Base-by-base conservation (phyloP, 2,329 filamentous ascomycete species). In the Pestalotiopsis fici region DNA sequence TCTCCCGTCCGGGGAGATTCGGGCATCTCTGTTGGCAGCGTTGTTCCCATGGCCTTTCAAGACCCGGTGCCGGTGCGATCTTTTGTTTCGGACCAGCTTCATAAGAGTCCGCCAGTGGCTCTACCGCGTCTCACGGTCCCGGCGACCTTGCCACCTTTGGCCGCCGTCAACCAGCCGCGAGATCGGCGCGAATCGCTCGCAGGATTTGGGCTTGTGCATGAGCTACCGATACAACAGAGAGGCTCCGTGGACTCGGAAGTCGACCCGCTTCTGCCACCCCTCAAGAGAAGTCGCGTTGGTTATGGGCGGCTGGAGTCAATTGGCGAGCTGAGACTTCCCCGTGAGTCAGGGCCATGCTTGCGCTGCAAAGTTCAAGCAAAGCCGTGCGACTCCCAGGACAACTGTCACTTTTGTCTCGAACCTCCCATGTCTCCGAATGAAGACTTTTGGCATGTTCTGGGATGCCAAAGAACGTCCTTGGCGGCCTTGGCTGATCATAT, bases 261-360 rank as follows among this genome's bases (percentile, higher is more conserved):
- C 47, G 86, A 88, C 65, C 81, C 85, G 21, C 76, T 87, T 54
- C 78, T 89, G 2, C 87, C 87, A 7, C 87, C 87, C 3, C 72
- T 88, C 66, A 88, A 88, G 74, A 80, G 83, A 69, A 86, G 83
- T 65, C 81, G 85, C 56, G 81, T 85, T 35, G 85, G 84, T 3
- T 85, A 86, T 69, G 82, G 84, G 47, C 83, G 85, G 27, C 77
- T 89, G 1, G 82, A 88, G 72, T 88, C 87, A 21, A 88, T 89
- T 59, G 86, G 83, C 55, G 87, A 88, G 74, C 80, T 89, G 3
- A 81, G 81, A 54, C 79, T 88, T 9, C 78, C 85, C 21, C 82
- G 80, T 50, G 82, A 85, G 43, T 75, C 79, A 18, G 81, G 82
- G 18, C 80, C 83, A 15, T 88, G 87, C 71, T 78, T 88, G 54